A percentile compares a stretch with the other conserved stretches of the same genome.
Evolutionary conservation across 2,329 filamentous ascomycete species (phyloP).

Genomic region (Arthrobotrys pseudoclavata): DNA sequence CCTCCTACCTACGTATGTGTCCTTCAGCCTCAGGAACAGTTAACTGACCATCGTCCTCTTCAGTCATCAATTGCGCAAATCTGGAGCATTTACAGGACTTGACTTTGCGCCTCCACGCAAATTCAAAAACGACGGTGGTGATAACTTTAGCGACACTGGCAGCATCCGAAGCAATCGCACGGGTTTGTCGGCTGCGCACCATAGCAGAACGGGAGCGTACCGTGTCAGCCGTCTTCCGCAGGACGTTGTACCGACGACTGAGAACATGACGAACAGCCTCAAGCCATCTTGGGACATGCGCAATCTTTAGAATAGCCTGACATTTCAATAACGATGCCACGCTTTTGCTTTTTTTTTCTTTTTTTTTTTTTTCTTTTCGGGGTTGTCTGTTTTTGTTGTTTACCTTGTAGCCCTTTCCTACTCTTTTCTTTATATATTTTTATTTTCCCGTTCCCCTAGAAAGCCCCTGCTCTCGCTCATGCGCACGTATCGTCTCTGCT

Average conservation of each 20-base stretch:
- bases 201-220: constrained; percentile 85
- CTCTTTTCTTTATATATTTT: constrained; percentile 35
- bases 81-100: constrained; percentile 80
- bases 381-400: constrained; percentile 62
- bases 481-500: constrained; percentile 39
- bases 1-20: constrained; percentile 59
- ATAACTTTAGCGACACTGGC: constrained; percentile 75
- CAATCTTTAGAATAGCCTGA: constrained; percentile 40
- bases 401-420: constrained; percentile 44
- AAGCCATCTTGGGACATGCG: constrained; percentile 74
- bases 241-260: constrained; percentile 82
- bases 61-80: constrained; percentile 81
- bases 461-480: constrained; percentile 35
- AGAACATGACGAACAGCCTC: constrained; percentile 74
- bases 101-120: constrained; percentile 85
- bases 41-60: constrained; percentile 63
- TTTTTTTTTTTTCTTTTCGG: constrained; percentile 37
- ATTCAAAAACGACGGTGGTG: constrained; percentile 73
- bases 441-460: constrained; percentile 49
- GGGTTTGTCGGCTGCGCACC: constrained; percentile 79
- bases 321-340: constrained; percentile 44
- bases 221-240: constrained; percentile 86
- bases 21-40: constrained; percentile 68
- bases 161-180: constrained; percentile 81
- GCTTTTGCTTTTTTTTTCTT: constrained; percentile 57